Conservation (phyloP, 306 rosid species). For the Cucumis melo region DNA sequence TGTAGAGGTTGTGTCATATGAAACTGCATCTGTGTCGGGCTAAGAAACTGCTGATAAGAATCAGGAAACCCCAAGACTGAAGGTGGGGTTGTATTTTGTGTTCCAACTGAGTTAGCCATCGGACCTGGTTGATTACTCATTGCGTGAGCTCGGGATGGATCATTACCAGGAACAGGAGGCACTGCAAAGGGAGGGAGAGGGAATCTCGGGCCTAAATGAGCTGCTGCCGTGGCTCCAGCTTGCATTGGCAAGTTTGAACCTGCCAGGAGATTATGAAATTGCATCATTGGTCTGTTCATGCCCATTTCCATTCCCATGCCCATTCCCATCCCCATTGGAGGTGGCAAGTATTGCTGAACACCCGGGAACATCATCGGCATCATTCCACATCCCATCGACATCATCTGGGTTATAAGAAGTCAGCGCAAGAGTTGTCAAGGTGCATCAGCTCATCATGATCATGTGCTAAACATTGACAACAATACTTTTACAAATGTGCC, state of each 20-base stretch:
- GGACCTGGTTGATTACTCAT: constrained; percentile 30
- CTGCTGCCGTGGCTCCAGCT: constrained; percentile 18
- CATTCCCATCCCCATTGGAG: constrained; percentile 54
- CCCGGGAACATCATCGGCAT: constrained; percentile 85
- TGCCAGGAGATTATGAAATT: constrained; percentile 49
- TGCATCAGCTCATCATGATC: not conserved
- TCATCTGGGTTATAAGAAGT: constrained; percentile 46
- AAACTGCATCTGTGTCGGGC: constrained; percentile 44
- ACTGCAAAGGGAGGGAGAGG: constrained; percentile 47
- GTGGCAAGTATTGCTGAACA: constrained; percentile 56
- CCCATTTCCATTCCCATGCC: constrained; percentile 83
- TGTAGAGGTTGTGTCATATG: not conserved
- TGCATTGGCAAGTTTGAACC: constrained; percentile 39
- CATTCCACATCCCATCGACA: constrained; percentile 90
- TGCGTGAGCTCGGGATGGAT: constrained; percentile 37
- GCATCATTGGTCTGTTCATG: constrained; percentile 59
- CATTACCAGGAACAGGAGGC: constrained; percentile 42
- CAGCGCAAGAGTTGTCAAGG: not conserved
- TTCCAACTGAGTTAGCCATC: constrained; percentile 20
- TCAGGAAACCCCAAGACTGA: constrained; percentile 24
- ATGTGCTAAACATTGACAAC: not conserved
- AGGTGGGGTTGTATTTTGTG: constrained; percentile 30
- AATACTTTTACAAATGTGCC: not conserved
- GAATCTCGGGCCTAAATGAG: constrained; percentile 56
- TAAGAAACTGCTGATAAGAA: constrained; percentile 45